Evolutionary conservation across 2,329 filamentous ascomycete species (phyloP).

Genomic region (Periconia sp.): DNA sequence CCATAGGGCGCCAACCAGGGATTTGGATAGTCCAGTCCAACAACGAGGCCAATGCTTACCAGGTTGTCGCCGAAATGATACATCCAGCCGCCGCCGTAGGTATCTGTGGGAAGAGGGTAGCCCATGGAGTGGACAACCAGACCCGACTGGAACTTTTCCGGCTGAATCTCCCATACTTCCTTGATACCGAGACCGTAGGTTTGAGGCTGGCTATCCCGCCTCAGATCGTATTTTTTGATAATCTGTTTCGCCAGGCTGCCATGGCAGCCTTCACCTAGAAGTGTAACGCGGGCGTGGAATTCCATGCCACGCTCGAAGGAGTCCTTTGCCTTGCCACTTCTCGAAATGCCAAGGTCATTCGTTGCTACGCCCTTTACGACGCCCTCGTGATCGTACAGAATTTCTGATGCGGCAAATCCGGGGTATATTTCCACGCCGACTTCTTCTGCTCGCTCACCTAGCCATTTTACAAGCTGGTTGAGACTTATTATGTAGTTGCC

Average conservation of each 20-base stretch:
- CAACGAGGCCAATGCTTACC: constrained; percentile 88
- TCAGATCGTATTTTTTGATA: constrained; percentile 89
- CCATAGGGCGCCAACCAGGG: constrained; percentile 95
- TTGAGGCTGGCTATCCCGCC: constrained; percentile 87
- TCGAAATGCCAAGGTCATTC: constrained; percentile 86
- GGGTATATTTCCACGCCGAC: constrained; percentile 94
- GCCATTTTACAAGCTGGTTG: constrained; percentile 94
- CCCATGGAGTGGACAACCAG: constrained; percentile 89
- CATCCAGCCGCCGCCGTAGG: constrained; percentile 98
- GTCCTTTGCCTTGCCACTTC: constrained; percentile 84
- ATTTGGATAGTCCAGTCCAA: constrained; percentile 93
- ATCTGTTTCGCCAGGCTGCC: constrained; percentile 95
- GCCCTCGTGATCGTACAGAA: constrained; percentile 85
- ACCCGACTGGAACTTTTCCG: constrained; percentile 89
- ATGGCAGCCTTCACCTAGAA: constrained; percentile 95
- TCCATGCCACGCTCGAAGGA: constrained; percentile 97
- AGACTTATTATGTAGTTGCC: constrained; percentile 97
- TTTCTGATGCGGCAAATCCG: constrained; percentile 91
- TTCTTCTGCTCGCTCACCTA: constrained; percentile 96
- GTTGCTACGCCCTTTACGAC: constrained; percentile 94
- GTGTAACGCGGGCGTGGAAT: constrained; percentile 89
- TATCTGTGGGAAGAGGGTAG: constrained; percentile 84
- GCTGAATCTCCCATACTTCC: constrained; percentile 95
- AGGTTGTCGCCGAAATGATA: constrained; percentile 99
- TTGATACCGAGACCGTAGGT: constrained; percentile 95